Base-by-base conservation (phyloP, 1,284 basidiomycete genomes). In the Microbotryomycetes sp. region DNA sequence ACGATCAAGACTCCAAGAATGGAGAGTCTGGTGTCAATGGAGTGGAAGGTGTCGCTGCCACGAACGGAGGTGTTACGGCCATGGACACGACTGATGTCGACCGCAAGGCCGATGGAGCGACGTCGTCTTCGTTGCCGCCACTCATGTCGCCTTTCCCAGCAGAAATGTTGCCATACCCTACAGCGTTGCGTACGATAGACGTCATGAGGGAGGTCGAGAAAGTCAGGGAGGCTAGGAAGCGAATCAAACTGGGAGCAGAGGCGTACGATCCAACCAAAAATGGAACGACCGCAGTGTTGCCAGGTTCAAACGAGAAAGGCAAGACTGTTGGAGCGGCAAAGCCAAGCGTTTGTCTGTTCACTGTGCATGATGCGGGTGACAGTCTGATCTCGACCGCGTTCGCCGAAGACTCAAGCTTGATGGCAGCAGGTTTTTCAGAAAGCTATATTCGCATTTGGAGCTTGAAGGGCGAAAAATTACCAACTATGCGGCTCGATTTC, bases 371-470 rank as follows among this genome's bases (percentile, higher is more conserved):
- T 72, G 85, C 88, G 6, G 85, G 86, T 36, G 92, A 96, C 71
- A 94, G 92, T 26, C 82, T 88, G 16, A 89, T 92, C 3, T 92
- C 89, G 69, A 86, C 85, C 59, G 84, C 86, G 16, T 97, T 98
- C 73, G 97, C 94, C 19, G 82, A 83, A 54, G 96, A 99, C 76
- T 87, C 87, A 1, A 88, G 92, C 6, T 77, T 98, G n/a, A 86
- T 99, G 83, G 96, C 94, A 1, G 90, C 89, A 29, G 96, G 96
- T 1, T 97, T 97, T 72, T 83, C 91, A 42, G 94, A 99, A 77
- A 97, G 93, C 72, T 94, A 92, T 71, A 87, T 98, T 63, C 83
- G 93, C 59, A 70, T 99, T 61, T 99, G 96, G 94, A 96, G 85
- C 74, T 77, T 97, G 59, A 97, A 93, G 72, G 91, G 91, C 23